These are phyloP conservation scores for Leccinum boreale DNA, from an alignment of 768 basidiomycete genomes.

Conservation along the genomic window DNA sequence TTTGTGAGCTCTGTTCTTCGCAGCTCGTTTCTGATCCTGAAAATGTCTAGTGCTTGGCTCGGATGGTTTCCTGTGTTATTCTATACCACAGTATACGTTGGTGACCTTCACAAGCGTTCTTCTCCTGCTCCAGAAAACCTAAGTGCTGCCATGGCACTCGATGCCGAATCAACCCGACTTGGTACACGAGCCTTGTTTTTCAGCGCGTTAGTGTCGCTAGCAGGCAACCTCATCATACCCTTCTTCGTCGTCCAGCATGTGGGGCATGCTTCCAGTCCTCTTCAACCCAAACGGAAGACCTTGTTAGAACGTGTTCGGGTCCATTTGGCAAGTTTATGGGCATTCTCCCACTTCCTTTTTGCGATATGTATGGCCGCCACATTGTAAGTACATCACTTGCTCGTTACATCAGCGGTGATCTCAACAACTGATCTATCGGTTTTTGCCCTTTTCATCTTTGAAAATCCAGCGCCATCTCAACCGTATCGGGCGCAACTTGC, in stretches of 20 bases:
- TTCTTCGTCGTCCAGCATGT: conserved; percentile 44
- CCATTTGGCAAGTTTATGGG: conserved; percentile 73
- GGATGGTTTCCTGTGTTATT: conserved; percentile 94
- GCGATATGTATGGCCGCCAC: conserved; percentile 77
- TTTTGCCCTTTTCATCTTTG: conserved; percentile 6
- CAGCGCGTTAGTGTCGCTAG: conserved; percentile 66
- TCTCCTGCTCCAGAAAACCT: conserved; percentile 32
- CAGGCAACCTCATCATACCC: conserved; percentile 68
- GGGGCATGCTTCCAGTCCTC: conserved; percentile 13
- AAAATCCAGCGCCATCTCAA: conserved; percentile 60
- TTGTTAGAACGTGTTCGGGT: conserved; percentile 49
- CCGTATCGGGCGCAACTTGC: conserved; percentile 66
- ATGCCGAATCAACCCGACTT: conserved; percentile 73
- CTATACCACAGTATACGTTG: conserved; percentile 84
- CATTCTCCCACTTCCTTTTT: conserved; percentile 70
- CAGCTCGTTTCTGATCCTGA: conserved; percentile 1
- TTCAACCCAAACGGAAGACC: conserved; percentile 14
- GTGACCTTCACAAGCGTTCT: conserved; percentile 72
- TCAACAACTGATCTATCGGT: conserved; percentile 9
- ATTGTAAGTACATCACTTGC: conserved; percentile 54
- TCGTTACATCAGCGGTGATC: conserved; percentile 12
- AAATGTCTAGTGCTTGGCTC: conserved; percentile 62
- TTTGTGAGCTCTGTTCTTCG: conserved; percentile 49
- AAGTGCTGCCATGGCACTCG: conserved; percentile 36
- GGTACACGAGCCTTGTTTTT: conserved; percentile 84